phyloP scores from a whole-genome alignment of 1,139 yeast species.

The Blastobotrys arbuscula region DNA sequence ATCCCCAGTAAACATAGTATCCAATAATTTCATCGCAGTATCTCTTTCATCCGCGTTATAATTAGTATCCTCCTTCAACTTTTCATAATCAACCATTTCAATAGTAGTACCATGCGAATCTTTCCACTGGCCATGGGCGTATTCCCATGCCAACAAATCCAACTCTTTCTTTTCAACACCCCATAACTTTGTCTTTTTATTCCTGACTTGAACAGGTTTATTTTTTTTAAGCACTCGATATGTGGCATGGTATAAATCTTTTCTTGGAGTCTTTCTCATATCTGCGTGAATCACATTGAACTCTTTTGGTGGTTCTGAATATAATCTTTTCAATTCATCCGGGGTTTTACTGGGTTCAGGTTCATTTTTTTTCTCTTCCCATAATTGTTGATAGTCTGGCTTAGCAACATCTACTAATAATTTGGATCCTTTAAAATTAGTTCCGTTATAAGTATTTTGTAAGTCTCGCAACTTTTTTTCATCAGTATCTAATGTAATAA shows the following conservation, averaged over 20 bases:
- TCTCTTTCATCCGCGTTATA: conserved; percentile 21
- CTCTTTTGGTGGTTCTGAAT: conserved; percentile 39
- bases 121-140: conserved; percentile 66
- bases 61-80: conserved; percentile 15
- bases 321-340: conserved; percentile 39
- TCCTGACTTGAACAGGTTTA: conserved; percentile 44
- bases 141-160: conserved; percentile 59
- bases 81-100: conserved; percentile 39
- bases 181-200: conserved; percentile 79
- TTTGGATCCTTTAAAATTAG: conserved; percentile 67
- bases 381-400: conserved; percentile 41
- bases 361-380: conserved; percentile 40
- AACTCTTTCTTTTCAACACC: conserved; percentile 67
- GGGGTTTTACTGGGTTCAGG: conserved; percentile 34
- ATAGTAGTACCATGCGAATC: conserved; percentile 78
- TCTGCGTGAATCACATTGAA: conserved; percentile 59
- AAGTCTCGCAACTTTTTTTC: conserved; percentile 44
- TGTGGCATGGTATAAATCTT: conserved; percentile 50
- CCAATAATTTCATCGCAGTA: conserved; percentile 24
- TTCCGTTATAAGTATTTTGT: conserved; percentile 57
- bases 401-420: conserved; percentile 49
- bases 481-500: conserved; percentile 51
- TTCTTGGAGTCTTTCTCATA: conserved; percentile 50
- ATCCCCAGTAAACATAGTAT: conserved; percentile 25
- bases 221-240: conserved; percentile 58